Evolutionary conservation across 2,329 filamentous ascomycete species (phyloP).

Genomic region (Sphaerulina vaccinii): DNA sequence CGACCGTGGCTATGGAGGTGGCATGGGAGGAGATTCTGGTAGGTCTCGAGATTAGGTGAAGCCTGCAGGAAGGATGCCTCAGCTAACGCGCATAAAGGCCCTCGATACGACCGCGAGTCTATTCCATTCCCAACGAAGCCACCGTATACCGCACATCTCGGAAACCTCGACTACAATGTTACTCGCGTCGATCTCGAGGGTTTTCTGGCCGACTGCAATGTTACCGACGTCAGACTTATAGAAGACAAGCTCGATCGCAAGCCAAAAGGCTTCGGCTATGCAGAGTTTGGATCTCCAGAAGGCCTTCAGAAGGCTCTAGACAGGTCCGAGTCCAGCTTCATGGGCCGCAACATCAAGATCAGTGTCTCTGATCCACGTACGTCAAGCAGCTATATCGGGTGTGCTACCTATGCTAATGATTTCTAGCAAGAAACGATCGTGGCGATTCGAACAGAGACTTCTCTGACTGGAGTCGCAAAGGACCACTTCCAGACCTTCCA

Average conservation of each 20-base stretch:
- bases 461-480: conserved; percentile 88
- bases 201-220: conserved; percentile 80
- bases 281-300: conserved; percentile 84
- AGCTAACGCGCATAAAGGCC: conserved; percentile 31
- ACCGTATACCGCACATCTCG: conserved; percentile 91
- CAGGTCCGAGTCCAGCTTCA: conserved; percentile 77
- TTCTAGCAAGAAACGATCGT: conserved; percentile 54
- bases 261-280: conserved; percentile 97
- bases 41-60: conserved; percentile 12
- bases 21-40: conserved; percentile 37
- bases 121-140: conserved; percentile 87
- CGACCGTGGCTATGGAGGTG: conserved; percentile 15
- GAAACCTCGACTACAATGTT: conserved; percentile 94
- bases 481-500: conserved; percentile 75
- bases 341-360: conserved; percentile 85
- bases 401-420: conserved; percentile 13
- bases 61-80: conserved; percentile 1
- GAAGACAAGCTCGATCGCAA: conserved; percentile 92
- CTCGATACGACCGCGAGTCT: conserved; percentile 61
- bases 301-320: conserved; percentile 88
- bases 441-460: conserved; percentile 71
- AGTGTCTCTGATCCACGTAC: conserved; percentile 97
- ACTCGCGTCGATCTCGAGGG: conserved; percentile 78
- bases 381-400: conserved; percentile 41
- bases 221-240: conserved; percentile 90